These are phyloP conservation scores for Cyclotella cryptica DNA, from an alignment of 108 stramenopile genomes.

Conservation along the genomic window DNA sequence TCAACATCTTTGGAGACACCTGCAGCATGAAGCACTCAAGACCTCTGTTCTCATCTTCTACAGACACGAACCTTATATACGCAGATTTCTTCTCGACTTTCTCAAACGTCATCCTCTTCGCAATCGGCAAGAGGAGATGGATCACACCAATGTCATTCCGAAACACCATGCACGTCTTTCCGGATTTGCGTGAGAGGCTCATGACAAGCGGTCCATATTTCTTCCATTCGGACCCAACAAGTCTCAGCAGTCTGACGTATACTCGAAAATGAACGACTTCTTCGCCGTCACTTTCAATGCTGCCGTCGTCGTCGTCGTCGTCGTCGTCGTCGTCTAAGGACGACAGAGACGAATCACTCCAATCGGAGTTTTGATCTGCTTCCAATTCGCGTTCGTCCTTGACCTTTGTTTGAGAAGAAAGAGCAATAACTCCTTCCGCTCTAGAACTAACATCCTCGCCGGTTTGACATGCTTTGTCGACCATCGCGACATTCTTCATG, in stretches of 20 bases:
- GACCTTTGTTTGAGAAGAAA: neutral
- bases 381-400: neutral
- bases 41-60: neutral
- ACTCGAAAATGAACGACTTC: neutral
- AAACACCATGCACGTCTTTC: constrained; percentile 9
- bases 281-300: neutral
- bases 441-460: neutral
- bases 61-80: neutral
- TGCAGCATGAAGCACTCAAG: constrained; percentile 7
- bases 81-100: neutral
- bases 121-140: constrained; percentile 6
- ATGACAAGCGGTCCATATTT: neutral
- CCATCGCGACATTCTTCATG: neutral
- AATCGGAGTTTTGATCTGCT: neutral
- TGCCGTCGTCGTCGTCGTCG: neutral
- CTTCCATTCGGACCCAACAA: neutral
- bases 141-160: constrained; percentile 9
- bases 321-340: neutral
- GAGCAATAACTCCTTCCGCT: neutral
- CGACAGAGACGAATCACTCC: neutral
- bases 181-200: neutral
- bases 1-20: neutral
- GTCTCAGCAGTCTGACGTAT: neutral
- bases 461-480: neutral
- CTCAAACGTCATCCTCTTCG: neutral